These are phyloP conservation scores for Pichia kluyveri DNA, from an alignment of 805 yeast species.

Conservation along the genomic window DNA sequence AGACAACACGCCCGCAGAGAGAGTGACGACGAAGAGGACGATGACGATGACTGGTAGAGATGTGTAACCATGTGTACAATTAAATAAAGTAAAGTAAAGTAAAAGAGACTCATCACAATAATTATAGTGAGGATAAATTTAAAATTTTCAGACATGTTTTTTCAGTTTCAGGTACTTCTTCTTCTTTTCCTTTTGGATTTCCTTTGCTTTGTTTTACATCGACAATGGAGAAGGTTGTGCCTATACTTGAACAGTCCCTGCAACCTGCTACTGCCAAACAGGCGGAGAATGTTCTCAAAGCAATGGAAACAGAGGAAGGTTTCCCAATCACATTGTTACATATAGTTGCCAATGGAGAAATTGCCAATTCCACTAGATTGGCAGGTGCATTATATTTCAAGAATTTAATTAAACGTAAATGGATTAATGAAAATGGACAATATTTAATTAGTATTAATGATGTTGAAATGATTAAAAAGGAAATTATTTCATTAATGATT, in stretches of 20 bases:
- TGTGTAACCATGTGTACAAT: too few relatives aligned
- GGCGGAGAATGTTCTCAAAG: slow-evolving; percentile 57
- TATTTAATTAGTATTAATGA: slow-evolving; percentile 55
- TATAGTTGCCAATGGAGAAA: slow-evolving; percentile 56
- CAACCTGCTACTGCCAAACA: slow-evolving; percentile 53
- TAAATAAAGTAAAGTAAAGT: too few relatives aligned
- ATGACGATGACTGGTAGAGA: slow-evolving; percentile 39
- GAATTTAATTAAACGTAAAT: slow-evolving; percentile 71
- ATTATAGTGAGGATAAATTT: too few relatives aligned
- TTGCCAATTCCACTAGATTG: slow-evolving; percentile 52
- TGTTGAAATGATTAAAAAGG: slow-evolving; percentile 58
- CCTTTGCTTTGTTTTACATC: too few relatives aligned
- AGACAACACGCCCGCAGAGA: slow-evolving; percentile 67
- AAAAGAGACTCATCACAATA: too few relatives aligned
- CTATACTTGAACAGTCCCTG: slow-evolving; percentile 53
- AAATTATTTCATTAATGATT: slow-evolving; percentile 83
- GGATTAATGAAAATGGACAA: slow-evolving; percentile 87
- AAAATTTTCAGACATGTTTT: too few relatives aligned
- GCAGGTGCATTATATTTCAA: slow-evolving; percentile 91
- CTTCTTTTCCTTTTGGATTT: too few relatives aligned
- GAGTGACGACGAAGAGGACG: slow-evolving; percentile 64
- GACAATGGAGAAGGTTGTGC: slow-evolving; percentile 20
- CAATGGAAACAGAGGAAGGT: slow-evolving; percentile 58
- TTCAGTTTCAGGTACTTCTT: too few relatives aligned
- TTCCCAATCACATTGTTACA: slow-evolving; percentile 71